Evolutionary conservation across 2,329 filamentous ascomycete species (phyloP), one percentile per base, ranked within the genome.

Genomic region (Bipolaris zeicola): DNA sequence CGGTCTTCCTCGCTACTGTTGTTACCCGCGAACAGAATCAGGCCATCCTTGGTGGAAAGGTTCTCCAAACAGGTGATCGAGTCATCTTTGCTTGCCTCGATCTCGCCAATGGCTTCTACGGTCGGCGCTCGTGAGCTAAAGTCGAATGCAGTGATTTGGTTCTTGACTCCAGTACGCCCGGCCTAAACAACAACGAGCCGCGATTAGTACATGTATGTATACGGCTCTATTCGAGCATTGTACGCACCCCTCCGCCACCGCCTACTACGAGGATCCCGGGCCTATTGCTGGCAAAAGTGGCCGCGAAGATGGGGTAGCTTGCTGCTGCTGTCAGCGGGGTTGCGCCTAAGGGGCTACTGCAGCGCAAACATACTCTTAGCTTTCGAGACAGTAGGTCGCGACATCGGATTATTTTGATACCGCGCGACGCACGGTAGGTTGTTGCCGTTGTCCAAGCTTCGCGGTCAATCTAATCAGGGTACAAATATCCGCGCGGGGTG

Each of bases 71-170:
- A 93, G 63, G 89, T 92, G 56, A 96, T 91, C 54, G 90, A 96
- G 77, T 98, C 94, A 79, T 97, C 93, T 71, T 93, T 87, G 66
- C 90, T 90, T 46, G 96, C 86, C 57, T 92, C 87, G 69, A 94
- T 82, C 65, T 96, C 90, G 62, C 87, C 85, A 20, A 83, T 80
- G n/a, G 74, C 69, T 64, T 89, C 80, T 61, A 87, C 83, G 16
- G 46, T 71, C 47, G 91, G 79, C 45, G 87, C 85, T 53, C 85
- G 81, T 36, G 85, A 87, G 67, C 85, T 86, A n/a, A 88, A 83
- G 73, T 94, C 88, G 61, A 96, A 82, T 13, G 64, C 54, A 28
- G 86, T 88, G 70, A 96, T 92, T 77, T 92, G 92, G 81, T 96
- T 96, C 54, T 88, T 87, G 20, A 96, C 90, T 42, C 92, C 92